These are phyloP conservation scores for Penicillium sp. DNA, from an alignment of 2,329 filamentous ascomycete genomes.

Conservation along the genomic window DNA sequence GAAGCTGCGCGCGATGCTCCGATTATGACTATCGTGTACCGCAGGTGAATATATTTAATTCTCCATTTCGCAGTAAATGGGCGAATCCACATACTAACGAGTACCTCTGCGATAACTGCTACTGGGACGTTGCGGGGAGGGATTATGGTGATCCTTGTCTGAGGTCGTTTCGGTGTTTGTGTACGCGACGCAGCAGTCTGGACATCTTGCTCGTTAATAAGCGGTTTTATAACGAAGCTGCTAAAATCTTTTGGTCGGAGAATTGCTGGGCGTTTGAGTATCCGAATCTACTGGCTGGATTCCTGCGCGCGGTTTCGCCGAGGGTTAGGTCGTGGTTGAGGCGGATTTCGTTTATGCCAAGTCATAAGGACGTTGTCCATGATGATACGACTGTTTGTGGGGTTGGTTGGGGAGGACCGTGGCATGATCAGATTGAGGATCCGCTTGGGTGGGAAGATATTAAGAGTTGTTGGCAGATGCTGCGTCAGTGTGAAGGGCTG, in stretches of 20 bases:
- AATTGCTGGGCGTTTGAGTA: slow-evolving; percentile 21
- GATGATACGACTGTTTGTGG: background rate
- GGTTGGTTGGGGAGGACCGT: background rate
- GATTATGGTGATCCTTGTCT: slow-evolving; percentile 3
- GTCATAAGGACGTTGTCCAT: background rate
- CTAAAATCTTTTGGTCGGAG: slow-evolving; percentile 17
- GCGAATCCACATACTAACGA: slow-evolving; percentile 4
- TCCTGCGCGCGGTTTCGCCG: slow-evolving; percentile 10
- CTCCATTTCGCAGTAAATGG: slow-evolving; percentile 20
- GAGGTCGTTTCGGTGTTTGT: slow-evolving; percentile 13
- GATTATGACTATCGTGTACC: background rate
- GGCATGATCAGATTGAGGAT: background rate
- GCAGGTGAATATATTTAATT: slow-evolving; percentile 7
- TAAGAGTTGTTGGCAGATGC: slow-evolving; percentile 6
- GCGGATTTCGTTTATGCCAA: slow-evolving; percentile 15
- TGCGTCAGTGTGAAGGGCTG: slow-evolving; percentile 10
- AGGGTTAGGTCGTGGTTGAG: slow-evolving; percentile 25
- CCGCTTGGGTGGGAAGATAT: slow-evolving; percentile 7
- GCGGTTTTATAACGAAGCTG: slow-evolving; percentile 13
- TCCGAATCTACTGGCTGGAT: slow-evolving; percentile 9
- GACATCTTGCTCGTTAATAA: slow-evolving; percentile 9
- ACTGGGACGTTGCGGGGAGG: slow-evolving; percentile 10
- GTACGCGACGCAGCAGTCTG: slow-evolving; percentile 10
- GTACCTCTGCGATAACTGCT: slow-evolving; percentile 20
- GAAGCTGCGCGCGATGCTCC: slow-evolving; percentile 5